Base-by-base conservation (phyloP, 2,329 filamentous ascomycete species). In the Orbilia oligospora region DNA sequence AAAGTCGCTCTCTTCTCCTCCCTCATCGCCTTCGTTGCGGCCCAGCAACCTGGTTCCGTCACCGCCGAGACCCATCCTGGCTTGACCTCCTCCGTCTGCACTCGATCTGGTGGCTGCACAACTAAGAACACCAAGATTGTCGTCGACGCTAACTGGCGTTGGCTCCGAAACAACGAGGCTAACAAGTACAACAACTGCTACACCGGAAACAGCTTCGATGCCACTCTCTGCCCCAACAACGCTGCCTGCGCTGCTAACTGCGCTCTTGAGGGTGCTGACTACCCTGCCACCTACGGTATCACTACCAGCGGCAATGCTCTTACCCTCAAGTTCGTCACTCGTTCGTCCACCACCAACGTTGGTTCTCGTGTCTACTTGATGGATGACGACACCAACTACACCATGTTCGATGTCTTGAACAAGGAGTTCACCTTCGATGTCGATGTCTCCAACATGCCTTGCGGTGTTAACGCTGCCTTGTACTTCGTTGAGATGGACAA, bases 371-470 rank as follows among this genome's bases (percentile, higher is more conserved):
- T 90, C 51, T 93, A 91, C 83, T 87, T 92, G 80, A 88, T 92
- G 86, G 87, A 88, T 81, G 85, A 86, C 65, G 88, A 90, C 53
- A 86, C 86, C 81, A 88, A 87, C 76, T 93, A 93, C 84, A 85
- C 91, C 85, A 87, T 88, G 83, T 90, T 92, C 85, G 87, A 89
- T 76, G 86, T 92, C 73, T 86, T 90, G 68, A 89, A 89, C 84
- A 87, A 90, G 82, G 91, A 93, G 84, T 90, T 93, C 85, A 90
- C 90, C 69, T 92, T 93, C 79, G 90, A 92, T 70, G 90, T 92
- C 27, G 91, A 93, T 83, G 88, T 91, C 53, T 91, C 90, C 48
- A 87, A 88, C 81, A 86, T 92, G 20, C 88, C 88, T 76, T 93
- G 91, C 82, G 91, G 91, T 77, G 85, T 93, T 76, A 93, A 93